A percentile compares a stretch with the other conserved stretches of the same genome.
These are phyloP conservation scores for Capsicum baccatum DNA, from an alignment of 257 asterid species.

Conservation along the genomic window DNA sequence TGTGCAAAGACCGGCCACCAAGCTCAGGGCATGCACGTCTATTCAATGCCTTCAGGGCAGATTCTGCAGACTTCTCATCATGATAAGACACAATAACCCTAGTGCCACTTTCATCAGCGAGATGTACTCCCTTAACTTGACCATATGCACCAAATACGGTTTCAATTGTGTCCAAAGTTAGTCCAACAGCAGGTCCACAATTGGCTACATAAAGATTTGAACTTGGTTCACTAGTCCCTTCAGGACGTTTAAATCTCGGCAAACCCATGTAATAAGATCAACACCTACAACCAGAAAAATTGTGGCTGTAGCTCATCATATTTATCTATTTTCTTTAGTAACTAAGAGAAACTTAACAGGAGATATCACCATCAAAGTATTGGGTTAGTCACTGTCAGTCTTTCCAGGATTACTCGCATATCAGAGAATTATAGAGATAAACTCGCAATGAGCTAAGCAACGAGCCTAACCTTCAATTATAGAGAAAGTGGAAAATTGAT, in stretches of 20 bases:
- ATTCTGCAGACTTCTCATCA: slow-evolving; percentile 54
- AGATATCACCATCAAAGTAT: not conserved
- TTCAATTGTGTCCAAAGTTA: slow-evolving; percentile 63
- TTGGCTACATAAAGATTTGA: slow-evolving; percentile 90
- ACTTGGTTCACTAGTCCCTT: slow-evolving; percentile 50
- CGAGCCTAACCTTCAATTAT: not conserved
- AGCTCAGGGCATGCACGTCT: slow-evolving; percentile 63
- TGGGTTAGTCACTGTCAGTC: not conserved
- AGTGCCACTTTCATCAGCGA: slow-evolving; percentile 92
- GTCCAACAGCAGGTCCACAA: slow-evolving; percentile 94
- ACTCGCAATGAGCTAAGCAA: not conserved
- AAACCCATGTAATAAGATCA: slow-evolving; percentile 56
- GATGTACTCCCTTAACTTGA: slow-evolving; percentile 68
- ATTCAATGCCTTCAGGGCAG: slow-evolving; percentile 68
- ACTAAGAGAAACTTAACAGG: not conserved
- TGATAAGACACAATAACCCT: slow-evolving; percentile 83
- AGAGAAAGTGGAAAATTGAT: not conserved
- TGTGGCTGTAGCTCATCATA: not conserved
- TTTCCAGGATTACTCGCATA: not conserved
- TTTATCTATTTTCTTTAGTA: not conserved
- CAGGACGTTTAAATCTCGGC: slow-evolving; percentile 76
- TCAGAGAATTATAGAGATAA: not conserved
- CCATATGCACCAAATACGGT: slow-evolving; percentile 70
- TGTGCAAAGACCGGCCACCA: slow-evolving; percentile 75
- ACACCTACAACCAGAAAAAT: slow-evolving; percentile 23